Evolutionary conservation across 202 grass and related monocot species (phyloP).

Genomic region (Brachypodium distachyon): DNA sequence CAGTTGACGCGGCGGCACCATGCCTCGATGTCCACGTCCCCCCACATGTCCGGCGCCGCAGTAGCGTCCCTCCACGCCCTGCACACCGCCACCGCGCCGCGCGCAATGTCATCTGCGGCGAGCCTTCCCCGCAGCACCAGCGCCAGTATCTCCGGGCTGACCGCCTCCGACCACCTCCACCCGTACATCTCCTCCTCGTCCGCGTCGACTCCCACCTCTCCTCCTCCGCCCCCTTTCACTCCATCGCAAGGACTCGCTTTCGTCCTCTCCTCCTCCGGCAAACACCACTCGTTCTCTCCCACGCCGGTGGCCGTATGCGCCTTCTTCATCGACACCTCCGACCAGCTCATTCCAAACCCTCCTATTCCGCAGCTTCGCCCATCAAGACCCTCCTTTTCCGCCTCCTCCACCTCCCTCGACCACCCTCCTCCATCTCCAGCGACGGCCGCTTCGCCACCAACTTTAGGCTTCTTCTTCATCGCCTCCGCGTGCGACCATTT

Average conservation of each 20-base stretch:
- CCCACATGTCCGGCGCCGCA: constrained; percentile 41
- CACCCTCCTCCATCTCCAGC: background rate
- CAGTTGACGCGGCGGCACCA: constrained; percentile 60
- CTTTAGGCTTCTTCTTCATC: constrained; percentile 23
- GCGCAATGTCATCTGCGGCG: constrained; percentile 31
- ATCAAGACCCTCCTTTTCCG: background rate
- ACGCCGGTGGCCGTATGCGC: background rate
- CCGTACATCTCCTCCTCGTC: background rate
- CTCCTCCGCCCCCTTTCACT: background rate
- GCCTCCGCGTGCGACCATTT: constrained; percentile 34
- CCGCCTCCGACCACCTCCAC: constrained; percentile 34
- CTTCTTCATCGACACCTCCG: background rate
- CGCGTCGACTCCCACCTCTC: background rate
- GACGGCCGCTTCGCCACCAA: background rate
- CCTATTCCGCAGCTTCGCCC: background rate
- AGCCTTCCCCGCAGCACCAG: constrained; percentile 31
- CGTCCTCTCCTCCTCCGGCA: background rate
- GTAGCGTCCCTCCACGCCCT: constrained; percentile 35
- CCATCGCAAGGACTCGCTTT: background rate
- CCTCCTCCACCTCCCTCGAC: background rate
- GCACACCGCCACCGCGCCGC: constrained; percentile 43
- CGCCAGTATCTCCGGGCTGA: constrained; percentile 45
- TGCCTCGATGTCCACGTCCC: constrained; percentile 41
- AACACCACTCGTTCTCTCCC: background rate
- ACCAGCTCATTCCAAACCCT: constrained; percentile 4